Percentiles rank a stretch among this genome's conserved stretches.
These are phyloP conservation scores for Globisporangium solare DNA, from an alignment of 352 stramenopile genomes.

Conservation along the genomic window DNA sequence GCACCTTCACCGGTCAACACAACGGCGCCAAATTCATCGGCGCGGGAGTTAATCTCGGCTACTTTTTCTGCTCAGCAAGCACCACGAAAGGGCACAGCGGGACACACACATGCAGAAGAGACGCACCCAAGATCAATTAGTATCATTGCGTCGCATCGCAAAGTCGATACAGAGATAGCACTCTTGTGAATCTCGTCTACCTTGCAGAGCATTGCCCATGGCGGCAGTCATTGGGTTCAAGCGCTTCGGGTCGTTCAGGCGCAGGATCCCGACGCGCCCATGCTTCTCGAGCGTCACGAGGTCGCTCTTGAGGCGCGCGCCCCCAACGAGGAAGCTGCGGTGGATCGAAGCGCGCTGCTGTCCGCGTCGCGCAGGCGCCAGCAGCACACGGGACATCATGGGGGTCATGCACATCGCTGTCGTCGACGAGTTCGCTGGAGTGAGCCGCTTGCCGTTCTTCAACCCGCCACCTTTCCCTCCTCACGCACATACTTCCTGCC, in stretches of 20 bases:
- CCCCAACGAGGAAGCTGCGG: slow-evolving; percentile 3
- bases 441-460: slow-evolving; percentile 5
- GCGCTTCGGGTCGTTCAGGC: slow-evolving; percentile 74
- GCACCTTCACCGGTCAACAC: slow-evolving; percentile 67
- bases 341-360: neutral
- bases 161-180: too few species aligned
- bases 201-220: slow-evolving; percentile 67
- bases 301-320: slow-evolving; percentile 25
- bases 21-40: slow-evolving; percentile 55
- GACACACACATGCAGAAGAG: neutral
- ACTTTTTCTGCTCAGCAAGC: slow-evolving; percentile 26
- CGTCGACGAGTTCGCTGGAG: neutral
- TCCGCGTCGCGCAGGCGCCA: neutral
- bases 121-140: neutral
- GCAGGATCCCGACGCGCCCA: slow-evolving; percentile 41
- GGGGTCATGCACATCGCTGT: neutral
- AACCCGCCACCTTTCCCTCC: neutral
- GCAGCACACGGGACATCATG: too few species aligned
- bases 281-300: slow-evolving; percentile 49
- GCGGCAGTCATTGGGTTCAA: slow-evolving; percentile 85
- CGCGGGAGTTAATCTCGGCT: slow-evolving; percentile 40
- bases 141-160: too few species aligned
- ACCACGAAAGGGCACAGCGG: neutral
- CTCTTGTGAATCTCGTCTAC: slow-evolving; percentile 4
- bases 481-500: neutral